phyloP scores from a whole-genome alignment of 73 alveolate genomes.

The Paraurostyla sp. region DNA sequence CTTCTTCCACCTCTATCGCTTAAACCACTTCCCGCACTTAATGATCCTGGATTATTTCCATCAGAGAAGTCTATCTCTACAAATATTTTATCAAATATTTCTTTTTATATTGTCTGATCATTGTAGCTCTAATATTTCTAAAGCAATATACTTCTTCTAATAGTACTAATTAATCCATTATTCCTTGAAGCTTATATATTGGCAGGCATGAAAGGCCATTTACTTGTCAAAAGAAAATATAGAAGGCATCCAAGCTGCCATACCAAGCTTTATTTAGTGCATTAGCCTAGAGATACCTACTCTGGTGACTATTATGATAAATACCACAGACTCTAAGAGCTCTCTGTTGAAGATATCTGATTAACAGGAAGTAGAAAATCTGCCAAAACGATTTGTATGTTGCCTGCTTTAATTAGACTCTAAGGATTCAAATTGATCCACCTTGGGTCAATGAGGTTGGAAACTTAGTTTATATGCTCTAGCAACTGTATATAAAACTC shows the following conservation, averaged over 20 bases:
- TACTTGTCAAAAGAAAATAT: background rate
- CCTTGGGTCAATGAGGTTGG: background rate
- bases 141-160: conserved; percentile 23
- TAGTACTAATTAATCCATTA: background rate
- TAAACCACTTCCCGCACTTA: too few relatives aligned
- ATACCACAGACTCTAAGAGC: background rate
- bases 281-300: background rate
- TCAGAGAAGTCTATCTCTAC: conserved; percentile 1
- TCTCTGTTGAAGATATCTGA: background rate
- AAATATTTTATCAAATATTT: conserved; percentile 21
- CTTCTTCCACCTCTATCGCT: background rate
- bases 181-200: background rate
- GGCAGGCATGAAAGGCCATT: conserved; percentile 21
- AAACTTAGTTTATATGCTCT: background rate
- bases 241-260: conserved; percentile 49
- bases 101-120: background rate
- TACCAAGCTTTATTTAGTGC: background rate
- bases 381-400: background rate
- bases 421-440: conserved; percentile 1
- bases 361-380: conserved; percentile 24
- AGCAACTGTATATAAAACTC: conserved; percentile 3
- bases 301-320: conserved; percentile 13
- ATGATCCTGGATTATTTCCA: too few relatives aligned
- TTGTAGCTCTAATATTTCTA: background rate
- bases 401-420: conserved; percentile 12